Conservation (phyloP, 1,139 yeast genomes). For the Kluyveromyces sp. region DNA sequence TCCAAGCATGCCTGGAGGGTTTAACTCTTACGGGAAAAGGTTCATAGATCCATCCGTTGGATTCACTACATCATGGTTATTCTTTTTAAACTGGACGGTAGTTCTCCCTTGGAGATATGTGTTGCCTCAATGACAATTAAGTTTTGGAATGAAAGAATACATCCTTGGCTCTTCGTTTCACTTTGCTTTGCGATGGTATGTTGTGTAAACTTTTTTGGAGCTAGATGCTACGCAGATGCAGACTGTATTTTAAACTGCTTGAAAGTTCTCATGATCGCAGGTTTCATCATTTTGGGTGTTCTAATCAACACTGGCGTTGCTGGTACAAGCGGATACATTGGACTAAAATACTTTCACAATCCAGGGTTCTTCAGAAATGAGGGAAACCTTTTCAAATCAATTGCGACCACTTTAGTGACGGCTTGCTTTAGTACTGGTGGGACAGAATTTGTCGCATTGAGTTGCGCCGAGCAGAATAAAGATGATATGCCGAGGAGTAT, state of each 20-base stretch:
- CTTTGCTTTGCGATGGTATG: constrained; percentile 47
- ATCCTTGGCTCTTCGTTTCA: constrained; percentile 51
- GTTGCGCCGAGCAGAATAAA: constrained; percentile 75
- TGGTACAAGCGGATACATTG: constrained; percentile 46
- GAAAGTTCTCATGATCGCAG: constrained; percentile 49
- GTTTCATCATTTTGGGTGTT: constrained; percentile 54
- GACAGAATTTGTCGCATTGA: constrained; percentile 68
- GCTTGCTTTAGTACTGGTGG: constrained; percentile 81
- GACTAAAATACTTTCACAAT: constrained; percentile 41
- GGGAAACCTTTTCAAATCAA: constrained; percentile 57
- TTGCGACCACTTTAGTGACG: constrained; percentile 66
- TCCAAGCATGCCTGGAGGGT: constrained; percentile 63
- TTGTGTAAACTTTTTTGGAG: constrained; percentile 50
- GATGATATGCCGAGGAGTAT: constrained; percentile 55
- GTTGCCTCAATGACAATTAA: constrained; percentile 63
- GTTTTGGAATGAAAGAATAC: constrained; percentile 47
- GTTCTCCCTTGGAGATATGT: constrained; percentile 61
- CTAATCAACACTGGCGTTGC: constrained; percentile 51
- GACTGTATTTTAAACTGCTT: constrained; percentile 49
- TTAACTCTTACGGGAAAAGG: constrained; percentile 55
- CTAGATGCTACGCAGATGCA: constrained; percentile 59
- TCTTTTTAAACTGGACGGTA: constrained; percentile 68
- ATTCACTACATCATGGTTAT: constrained; percentile 67
- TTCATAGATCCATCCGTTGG: constrained; percentile 71
- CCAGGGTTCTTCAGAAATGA: constrained; percentile 36